Percentiles rank a stretch among this genome's conserved stretches.
These are phyloP conservation scores for Penicillium diatomitis DNA, from an alignment of 495 filamentous ascomycete genomes.

Conservation along the genomic window DNA sequence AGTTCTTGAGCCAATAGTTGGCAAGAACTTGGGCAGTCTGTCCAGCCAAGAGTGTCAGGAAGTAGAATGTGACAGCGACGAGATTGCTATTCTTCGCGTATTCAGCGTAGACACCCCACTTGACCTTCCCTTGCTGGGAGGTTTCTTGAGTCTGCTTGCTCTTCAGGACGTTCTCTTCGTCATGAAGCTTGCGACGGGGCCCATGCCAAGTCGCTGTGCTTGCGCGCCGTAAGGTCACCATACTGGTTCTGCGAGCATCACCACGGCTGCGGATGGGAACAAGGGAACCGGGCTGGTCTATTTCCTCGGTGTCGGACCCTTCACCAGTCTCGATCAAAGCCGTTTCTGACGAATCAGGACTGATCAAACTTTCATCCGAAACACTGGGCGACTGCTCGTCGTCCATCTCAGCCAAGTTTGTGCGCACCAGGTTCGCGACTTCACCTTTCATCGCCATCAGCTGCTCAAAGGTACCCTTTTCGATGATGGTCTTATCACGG, in stretches of 20 bases:
- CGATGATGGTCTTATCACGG: constrained; percentile 72
- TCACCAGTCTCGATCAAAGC: constrained; percentile 45
- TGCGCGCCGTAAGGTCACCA: constrained; percentile 72
- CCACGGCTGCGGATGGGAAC: constrained; percentile 55
- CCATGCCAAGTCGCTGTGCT: constrained; percentile 86
- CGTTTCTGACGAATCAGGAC: constrained; percentile 43
- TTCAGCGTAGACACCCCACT: constrained; percentile 82
- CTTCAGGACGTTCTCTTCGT: constrained; percentile 73
- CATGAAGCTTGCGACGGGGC: constrained; percentile 68
- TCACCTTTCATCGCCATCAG: constrained; percentile 89
- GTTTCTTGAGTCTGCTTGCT: constrained; percentile 80
- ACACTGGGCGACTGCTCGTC: constrained; percentile 49
- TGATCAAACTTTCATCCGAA: constrained; percentile 41
- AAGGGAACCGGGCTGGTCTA: constrained; percentile 62
- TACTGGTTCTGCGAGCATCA: constrained; percentile 50
- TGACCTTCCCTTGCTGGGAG: constrained; percentile 90
- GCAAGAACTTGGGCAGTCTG: constrained; percentile 76
- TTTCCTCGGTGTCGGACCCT: constrained; percentile 56
- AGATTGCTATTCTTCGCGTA: constrained; percentile 94
- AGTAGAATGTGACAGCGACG: constrained; percentile 71
- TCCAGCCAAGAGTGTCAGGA: constrained; percentile 63
- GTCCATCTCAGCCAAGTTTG: constrained; percentile 56
- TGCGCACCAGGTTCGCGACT: constrained; percentile 76
- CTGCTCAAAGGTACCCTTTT: constrained; percentile 83
- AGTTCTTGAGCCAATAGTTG: constrained; percentile 87